These are phyloP conservation scores for Phialemonium atrogriseum DNA, from an alignment of 2,329 filamentous ascomycete genomes.

Conservation along the genomic window DNA sequence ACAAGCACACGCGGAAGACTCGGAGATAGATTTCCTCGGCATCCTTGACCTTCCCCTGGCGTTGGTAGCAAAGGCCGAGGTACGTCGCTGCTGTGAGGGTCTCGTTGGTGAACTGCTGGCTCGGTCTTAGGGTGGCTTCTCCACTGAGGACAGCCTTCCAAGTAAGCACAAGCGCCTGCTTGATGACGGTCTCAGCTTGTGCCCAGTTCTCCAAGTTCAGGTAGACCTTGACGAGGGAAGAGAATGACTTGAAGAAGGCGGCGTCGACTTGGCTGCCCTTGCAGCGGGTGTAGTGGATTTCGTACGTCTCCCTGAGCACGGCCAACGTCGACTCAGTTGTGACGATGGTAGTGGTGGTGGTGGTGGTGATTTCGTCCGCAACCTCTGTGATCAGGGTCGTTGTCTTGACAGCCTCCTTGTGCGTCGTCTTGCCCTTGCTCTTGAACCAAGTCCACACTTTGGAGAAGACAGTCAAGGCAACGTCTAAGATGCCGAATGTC, in stretches of 20 bases:
- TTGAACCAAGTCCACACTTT: constrained; percentile 31
- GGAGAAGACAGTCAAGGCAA: constrained; percentile 25
- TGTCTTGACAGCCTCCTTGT: constrained; percentile 24
- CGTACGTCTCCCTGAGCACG: constrained; percentile 24
- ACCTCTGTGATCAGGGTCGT: constrained; percentile 28
- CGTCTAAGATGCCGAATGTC: constrained; percentile 22
- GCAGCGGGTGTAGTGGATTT: constrained; percentile 25
- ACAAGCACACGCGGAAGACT: constrained; percentile 25
- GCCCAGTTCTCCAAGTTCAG: constrained; percentile 22
- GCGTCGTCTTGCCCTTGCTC: constrained; percentile 19
- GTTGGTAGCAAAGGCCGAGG: constrained; percentile 26
- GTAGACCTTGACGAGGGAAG: constrained; percentile 24
- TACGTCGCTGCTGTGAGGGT: constrained; percentile 22
- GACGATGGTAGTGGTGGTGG: constrained; percentile 21
- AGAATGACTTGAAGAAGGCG: constrained; percentile 24
- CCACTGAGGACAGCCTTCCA: constrained; percentile 27
- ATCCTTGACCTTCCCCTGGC: constrained; percentile 25
- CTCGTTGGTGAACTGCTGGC: constrained; percentile 22
- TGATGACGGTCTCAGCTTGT: constrained; percentile 25
- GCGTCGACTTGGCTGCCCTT: constrained; percentile 22
- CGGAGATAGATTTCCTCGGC: constrained; percentile 28
- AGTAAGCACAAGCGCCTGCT: constrained; percentile 25
- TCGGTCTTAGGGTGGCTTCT: constrained; percentile 19
- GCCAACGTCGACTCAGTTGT: constrained; percentile 26
- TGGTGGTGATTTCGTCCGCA: constrained; percentile 28